phyloP scores from a whole-genome alignment of 2,329 filamentous ascomycete genomes.

The Gaeumannomyces sp. region DNA sequence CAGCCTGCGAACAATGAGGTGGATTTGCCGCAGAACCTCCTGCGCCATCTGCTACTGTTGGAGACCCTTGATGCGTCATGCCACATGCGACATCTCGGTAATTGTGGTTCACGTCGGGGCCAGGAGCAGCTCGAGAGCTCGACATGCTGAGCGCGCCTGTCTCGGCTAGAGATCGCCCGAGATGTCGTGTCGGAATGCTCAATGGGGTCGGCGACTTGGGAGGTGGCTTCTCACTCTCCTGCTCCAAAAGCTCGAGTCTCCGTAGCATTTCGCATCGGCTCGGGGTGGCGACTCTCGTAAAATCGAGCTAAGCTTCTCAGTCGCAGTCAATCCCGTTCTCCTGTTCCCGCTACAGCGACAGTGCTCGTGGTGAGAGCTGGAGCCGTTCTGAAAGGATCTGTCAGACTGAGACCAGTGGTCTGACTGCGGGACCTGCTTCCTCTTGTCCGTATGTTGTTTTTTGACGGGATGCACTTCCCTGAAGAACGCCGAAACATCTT shows the following conservation, averaged over 20 bases:
- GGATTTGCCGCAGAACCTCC: neutral
- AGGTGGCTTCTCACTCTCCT: neutral
- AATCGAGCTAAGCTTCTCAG: neutral
- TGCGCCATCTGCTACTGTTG: neutral
- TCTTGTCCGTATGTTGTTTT: neutral
- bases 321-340: neutral
- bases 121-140: neutral
- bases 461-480: neutral
- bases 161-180: neutral
- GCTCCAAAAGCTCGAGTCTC: neutral
- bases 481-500: slow-evolving; percentile 10
- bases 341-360: neutral
- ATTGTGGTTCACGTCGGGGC: neutral
- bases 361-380: neutral
- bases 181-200: neutral
- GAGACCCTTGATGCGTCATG: neutral
- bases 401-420: neutral
- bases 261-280: neutral
- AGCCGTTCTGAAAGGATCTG: neutral
- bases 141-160: neutral
- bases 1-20: neutral
- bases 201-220: neutral
- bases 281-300: neutral
- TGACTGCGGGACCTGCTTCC: no score
- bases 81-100: neutral